A percentile compares a stretch with the other conserved stretches of the same genome.
These are phyloP conservation scores for Aureobasidium sp. DNA, from an alignment of 2,329 filamentous ascomycete genomes.

Conservation along the genomic window DNA sequence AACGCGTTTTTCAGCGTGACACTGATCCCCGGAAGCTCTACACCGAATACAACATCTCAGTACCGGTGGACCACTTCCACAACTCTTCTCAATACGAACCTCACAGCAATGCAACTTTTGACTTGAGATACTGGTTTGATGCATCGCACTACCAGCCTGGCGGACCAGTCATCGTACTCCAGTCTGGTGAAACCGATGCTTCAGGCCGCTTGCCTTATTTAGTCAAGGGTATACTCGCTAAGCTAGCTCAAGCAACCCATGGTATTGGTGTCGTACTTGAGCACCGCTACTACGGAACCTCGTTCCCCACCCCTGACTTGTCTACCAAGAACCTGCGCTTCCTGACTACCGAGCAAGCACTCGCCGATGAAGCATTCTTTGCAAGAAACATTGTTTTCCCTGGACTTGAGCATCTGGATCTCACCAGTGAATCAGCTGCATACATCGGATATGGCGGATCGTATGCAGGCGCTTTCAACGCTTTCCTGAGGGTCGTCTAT, in stretches of 20 bases:
- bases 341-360: slow-evolving; percentile 82
- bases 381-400: slow-evolving; percentile 76
- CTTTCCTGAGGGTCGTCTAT: slow-evolving; percentile 79
- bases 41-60: slow-evolving; percentile 57
- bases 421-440: slow-evolving; percentile 71
- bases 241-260: slow-evolving; percentile 74
- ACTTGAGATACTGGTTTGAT: slow-evolving; percentile 87
- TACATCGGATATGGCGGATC: slow-evolving; percentile 88
- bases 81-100: slow-evolving; percentile 83
- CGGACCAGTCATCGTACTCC: slow-evolving; percentile 83
- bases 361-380: slow-evolving; percentile 87
- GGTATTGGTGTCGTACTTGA: slow-evolving; percentile 86
- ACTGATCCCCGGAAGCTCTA: slow-evolving; percentile 45
- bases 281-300: slow-evolving; percentile 88
- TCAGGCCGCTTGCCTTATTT: slow-evolving; percentile 72
- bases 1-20: slow-evolving; percentile 23
- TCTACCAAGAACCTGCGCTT: slow-evolving; percentile 79
- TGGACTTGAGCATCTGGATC: slow-evolving; percentile 71
- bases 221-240: slow-evolving; percentile 79
- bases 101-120: slow-evolving; percentile 73
- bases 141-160: slow-evolving; percentile 77
- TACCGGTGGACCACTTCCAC: slow-evolving; percentile 83
- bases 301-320: slow-evolving; percentile 73
- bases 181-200: slow-evolving; percentile 75
- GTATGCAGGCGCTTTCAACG: slow-evolving; percentile 83